phyloP scores from a whole-genome alignment of 2,329 filamentous ascomycete genomes.

The Lecanicillium sp. region DNA sequence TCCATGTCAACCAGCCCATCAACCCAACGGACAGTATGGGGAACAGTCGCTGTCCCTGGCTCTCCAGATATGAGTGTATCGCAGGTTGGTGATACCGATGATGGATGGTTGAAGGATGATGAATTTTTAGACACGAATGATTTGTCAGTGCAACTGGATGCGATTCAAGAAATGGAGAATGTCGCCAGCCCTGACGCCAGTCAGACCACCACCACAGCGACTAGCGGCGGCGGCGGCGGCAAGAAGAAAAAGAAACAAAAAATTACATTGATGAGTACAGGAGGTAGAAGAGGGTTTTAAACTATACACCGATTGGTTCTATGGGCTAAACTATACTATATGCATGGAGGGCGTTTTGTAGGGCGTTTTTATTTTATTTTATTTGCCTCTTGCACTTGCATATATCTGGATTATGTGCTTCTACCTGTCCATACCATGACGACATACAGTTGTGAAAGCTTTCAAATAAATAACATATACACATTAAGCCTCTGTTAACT shows the following conservation, averaged over 20 bases:
- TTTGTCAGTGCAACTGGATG: conserved; percentile 49
- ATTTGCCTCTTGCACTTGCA: background rate
- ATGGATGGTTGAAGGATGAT: conserved; percentile 83
- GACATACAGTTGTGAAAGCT: too few species aligned
- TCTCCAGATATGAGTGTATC: conserved; percentile 45
- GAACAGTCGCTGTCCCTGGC: conserved; percentile 61
- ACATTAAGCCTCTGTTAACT: too few species aligned
- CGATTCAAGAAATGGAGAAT: conserved; percentile 33
- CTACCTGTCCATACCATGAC: too few species aligned
- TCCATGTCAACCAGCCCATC: conserved; percentile 76
- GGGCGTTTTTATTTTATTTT: background rate
- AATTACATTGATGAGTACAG: conserved; percentile 64
- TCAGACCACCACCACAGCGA: conserved; percentile 11
- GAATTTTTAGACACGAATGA: conserved; percentile 59
- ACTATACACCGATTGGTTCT: background rate
- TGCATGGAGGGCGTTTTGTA: conserved; percentile 7
- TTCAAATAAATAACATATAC: too few species aligned
- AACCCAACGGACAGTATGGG: conserved; percentile 78
- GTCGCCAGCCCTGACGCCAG: conserved; percentile 9
- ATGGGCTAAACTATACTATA: background rate
- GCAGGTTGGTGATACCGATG: conserved; percentile 37
- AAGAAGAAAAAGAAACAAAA: conserved; percentile 67
- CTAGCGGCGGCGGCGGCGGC: conserved; percentile 27
- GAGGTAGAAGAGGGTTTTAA: conserved; percentile 39
- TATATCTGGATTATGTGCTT: too few species aligned